A percentile compares a stretch with the other conserved stretches of the same genome.
These are phyloP conservation scores for Cytospora piceae DNA, from an alignment of 2,329 filamentous ascomycete species.

Conservation along the genomic window DNA sequence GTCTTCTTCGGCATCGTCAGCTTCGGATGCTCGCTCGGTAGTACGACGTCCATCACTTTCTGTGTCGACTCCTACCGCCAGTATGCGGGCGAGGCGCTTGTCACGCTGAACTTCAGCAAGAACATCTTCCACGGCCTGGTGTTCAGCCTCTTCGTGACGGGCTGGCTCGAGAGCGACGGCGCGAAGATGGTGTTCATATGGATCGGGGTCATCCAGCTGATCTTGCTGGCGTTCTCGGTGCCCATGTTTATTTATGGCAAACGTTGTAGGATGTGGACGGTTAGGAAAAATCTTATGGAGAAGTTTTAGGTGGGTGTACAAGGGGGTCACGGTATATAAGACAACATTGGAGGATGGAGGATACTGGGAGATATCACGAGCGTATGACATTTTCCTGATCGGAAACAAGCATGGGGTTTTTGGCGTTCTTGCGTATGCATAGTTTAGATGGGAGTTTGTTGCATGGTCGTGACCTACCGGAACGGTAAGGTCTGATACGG, in stretches of 20 bases:
- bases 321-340: no score
- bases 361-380: background rate
- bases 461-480: background rate
- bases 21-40: conserved; percentile 88
- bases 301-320: conserved; percentile 49
- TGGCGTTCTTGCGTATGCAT: background rate
- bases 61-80: conserved; percentile 91
- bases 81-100: conserved; percentile 91
- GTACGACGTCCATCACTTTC: conserved; percentile 91
- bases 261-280: conserved; percentile 91
- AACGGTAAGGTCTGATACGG: background rate
- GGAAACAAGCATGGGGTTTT: background rate
- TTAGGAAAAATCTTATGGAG: conserved; percentile 84
- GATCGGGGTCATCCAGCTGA: conserved; percentile 84
- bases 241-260: conserved; percentile 97
- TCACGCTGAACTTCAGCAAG: conserved; percentile 93
- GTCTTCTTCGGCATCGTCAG: conserved; percentile 91
- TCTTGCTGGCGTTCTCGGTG: conserved; percentile 72
- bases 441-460: background rate
- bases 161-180: conserved; percentile 78
- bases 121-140: conserved; percentile 90
- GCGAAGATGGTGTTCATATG: conserved; percentile 79
- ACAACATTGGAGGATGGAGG: background rate
- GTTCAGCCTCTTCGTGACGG: conserved; percentile 85
- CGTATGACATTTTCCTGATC: background rate